These are phyloP conservation scores for Rhizopogon rudus DNA, from an alignment of 768 basidiomycete species.

Conservation along the genomic window DNA sequence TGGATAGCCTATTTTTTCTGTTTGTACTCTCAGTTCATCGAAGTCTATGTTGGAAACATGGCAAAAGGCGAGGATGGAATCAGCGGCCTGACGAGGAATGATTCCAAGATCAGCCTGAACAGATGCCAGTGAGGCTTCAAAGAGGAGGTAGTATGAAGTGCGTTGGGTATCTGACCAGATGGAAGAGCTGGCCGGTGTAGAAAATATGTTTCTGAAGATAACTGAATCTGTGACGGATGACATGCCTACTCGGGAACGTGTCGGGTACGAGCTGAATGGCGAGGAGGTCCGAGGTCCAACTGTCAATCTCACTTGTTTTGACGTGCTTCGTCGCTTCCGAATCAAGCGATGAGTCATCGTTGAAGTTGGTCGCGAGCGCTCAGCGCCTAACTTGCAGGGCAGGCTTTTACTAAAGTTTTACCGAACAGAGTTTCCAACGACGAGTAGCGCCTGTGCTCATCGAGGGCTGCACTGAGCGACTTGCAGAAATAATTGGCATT, in stretches of 20 bases:
- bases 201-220: slow-evolving; percentile 37
- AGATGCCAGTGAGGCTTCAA: slow-evolving; percentile 30
- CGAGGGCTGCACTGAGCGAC: too few relatives aligned
- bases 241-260: slow-evolving; percentile 13
- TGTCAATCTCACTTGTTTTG: background rate
- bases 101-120: slow-evolving; percentile 34
- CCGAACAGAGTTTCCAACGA: too few relatives aligned
- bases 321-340: background rate
- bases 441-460: background rate
- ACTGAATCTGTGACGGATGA: slow-evolving; percentile 30
- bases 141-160: slow-evolving; percentile 18
- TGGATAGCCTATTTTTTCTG: slow-evolving; percentile 40
- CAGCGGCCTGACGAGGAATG: slow-evolving; percentile 35
- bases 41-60: slow-evolving; percentile 33
- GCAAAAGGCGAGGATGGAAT: slow-evolving; percentile 31
- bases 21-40: slow-evolving; percentile 33
- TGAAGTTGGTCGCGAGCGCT: background rate
- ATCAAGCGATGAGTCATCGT: background rate
- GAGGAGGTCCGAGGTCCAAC: too few relatives aligned
- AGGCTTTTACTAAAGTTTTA: too few relatives aligned
- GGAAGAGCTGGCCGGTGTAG: slow-evolving; percentile 29
- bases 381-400: too few relatives aligned
- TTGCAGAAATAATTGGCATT: background rate
- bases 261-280: background rate
- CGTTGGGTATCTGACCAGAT: slow-evolving; percentile 37